Conservation (phyloP, 2,329 filamentous ascomycete genomes). For the Phialophora macrospora region DNA sequence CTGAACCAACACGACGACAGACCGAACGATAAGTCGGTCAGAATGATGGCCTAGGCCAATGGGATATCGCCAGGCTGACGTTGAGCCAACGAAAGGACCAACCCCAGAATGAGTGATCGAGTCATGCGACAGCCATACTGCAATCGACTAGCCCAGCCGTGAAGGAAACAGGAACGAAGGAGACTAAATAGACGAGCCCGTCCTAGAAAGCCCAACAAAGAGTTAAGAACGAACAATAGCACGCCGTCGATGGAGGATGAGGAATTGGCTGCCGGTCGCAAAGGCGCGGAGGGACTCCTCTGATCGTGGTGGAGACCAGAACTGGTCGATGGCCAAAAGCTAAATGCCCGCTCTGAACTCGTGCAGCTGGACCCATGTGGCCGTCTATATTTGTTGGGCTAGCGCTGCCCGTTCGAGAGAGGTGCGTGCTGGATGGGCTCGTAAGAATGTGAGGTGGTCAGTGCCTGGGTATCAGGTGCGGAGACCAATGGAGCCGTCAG, state of each 20-base stretch:
- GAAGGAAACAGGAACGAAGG: constrained; percentile 18
- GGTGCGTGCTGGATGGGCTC: constrained; percentile 31
- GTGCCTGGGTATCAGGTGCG: not conserved
- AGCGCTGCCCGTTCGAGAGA: constrained; percentile 32
- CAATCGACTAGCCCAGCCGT: constrained; percentile 26
- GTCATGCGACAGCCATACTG: constrained; percentile 25
- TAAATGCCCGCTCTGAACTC: constrained; percentile 23
- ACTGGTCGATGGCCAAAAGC: constrained; percentile 8
- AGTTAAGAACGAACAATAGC: constrained; percentile 21
- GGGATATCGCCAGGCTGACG: constrained; percentile 24
- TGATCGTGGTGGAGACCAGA: constrained; percentile 13
- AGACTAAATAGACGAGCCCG: constrained; percentile 33
- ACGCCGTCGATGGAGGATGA: constrained; percentile 23
- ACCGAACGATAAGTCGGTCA: constrained; percentile 24
- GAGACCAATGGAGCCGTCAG: constrained; percentile 7
- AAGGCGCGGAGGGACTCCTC: constrained; percentile 16
- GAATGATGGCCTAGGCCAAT: constrained; percentile 27
- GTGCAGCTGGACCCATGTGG: constrained; percentile 34
- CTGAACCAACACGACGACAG: not conserved
- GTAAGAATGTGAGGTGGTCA: constrained; percentile 18
- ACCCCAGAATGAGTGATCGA: constrained; percentile 19
- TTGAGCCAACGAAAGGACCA: constrained; percentile 11
- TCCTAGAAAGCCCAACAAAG: constrained; percentile 18
- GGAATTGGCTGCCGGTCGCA: constrained; percentile 30
- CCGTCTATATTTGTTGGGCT: constrained; percentile 27